Percentiles rank a stretch among this genome's conserved stretches.
Evolutionary conservation across 2,329 filamentous ascomycete species (phyloP).

Genomic region (Colletotrichum sp.): DNA sequence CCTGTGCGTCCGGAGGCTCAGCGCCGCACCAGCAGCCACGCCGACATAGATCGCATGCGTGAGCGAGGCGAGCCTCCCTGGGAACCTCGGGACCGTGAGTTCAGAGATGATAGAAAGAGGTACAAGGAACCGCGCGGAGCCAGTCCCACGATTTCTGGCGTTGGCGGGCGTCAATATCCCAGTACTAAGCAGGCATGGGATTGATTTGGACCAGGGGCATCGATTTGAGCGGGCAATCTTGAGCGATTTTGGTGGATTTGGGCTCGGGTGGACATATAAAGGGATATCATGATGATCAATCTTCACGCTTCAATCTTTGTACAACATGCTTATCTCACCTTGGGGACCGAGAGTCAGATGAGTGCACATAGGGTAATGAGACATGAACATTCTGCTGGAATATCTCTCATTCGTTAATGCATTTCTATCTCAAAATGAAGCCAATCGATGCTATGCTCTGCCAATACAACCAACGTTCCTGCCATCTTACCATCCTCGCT

Average conservation of each 20-base stretch:
- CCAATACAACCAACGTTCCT: background rate
- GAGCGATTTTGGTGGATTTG: background rate
- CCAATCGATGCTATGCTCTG: background rate
- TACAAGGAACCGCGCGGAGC: constrained; percentile 17
- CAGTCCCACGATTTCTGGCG: constrained; percentile 18
- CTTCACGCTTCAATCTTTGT: background rate
- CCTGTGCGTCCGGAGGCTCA: constrained; percentile 44
- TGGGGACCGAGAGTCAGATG: background rate
- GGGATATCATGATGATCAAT: background rate
- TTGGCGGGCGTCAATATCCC: constrained; percentile 22
- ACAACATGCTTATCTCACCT: background rate
- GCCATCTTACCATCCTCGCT: background rate
- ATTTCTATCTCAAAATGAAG: background rate
- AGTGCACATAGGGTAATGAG: background rate
- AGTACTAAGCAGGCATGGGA: constrained; percentile 15
- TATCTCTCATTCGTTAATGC: background rate
- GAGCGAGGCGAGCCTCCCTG: constrained; percentile 9
- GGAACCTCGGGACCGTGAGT: constrained; percentile 20
- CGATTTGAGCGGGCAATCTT: background rate
- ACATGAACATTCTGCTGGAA: background rate
- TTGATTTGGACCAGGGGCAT: background rate
- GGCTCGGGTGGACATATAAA: background rate
- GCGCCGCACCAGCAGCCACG: constrained; percentile 54
- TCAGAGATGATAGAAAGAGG: constrained; percentile 20
- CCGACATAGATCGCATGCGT: constrained; percentile 46